Conservation (phyloP, 192 early-diverging fungal genomes). For the Rhizophagus sp. region DNA sequence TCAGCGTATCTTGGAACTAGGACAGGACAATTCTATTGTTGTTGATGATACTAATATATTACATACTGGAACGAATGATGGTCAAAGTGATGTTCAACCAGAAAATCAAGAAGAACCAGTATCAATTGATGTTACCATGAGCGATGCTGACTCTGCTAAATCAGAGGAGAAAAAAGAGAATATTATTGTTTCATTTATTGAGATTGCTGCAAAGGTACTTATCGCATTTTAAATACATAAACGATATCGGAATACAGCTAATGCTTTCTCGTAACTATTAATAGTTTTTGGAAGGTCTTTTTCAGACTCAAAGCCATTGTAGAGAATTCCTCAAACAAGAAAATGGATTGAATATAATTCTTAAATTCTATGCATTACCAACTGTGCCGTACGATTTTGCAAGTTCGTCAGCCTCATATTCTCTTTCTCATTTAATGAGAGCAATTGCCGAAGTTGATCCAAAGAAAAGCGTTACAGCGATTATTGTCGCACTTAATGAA, state of each 20-base stretch:
- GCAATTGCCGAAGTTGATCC: conserved; percentile 68
- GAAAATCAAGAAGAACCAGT: conserved; percentile 31
- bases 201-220: conserved; percentile 65
- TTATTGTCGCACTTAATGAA: conserved; percentile 55
- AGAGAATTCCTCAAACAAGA: conserved; percentile 68
- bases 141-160: conserved; percentile 34
- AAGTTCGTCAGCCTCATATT: conserved; percentile 59
- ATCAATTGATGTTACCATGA: conserved; percentile 28
- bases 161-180: conserved; percentile 58
- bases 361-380: conserved; percentile 66
- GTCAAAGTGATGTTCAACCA: conserved; percentile 34
- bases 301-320: conserved; percentile 75
- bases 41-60: conserved; percentile 47
- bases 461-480: conserved; percentile 49
- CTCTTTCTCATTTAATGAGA: conserved; percentile 70
- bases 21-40: conserved; percentile 40
- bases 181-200: conserved; percentile 59
- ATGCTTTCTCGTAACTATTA: background rate
- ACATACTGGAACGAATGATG: conserved; percentile 54
- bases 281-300: conserved; percentile 84
- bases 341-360: conserved; percentile 62
- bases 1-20: conserved; percentile 63
- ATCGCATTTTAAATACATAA: background rate
- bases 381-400: conserved; percentile 76
- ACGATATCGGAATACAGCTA: background rate